These are phyloP conservation scores for Evernia prunastri DNA, from an alignment of 495 filamentous ascomycete species.

Conservation along the genomic window DNA sequence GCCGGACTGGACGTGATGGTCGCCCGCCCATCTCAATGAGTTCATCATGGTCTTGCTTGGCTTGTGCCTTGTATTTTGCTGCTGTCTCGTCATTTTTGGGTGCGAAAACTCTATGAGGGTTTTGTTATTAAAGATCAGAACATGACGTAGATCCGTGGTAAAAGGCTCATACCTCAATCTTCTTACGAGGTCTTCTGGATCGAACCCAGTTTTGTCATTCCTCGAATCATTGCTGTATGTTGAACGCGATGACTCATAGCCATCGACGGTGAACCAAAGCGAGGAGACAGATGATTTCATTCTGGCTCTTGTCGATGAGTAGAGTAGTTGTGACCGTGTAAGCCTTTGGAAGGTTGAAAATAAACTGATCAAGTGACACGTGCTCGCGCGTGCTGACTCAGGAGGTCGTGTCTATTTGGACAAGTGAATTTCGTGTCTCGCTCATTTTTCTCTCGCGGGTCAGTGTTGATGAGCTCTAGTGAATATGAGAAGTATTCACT, in stretches of 20 bases:
- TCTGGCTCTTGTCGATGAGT: neutral
- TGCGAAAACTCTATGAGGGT: neutral
- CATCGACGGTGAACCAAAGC: too few species aligned
- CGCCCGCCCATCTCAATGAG: neutral
- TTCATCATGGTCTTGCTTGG: neutral
- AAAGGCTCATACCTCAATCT: neutral
- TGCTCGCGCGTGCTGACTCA: too few species aligned
- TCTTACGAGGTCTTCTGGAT: neutral
- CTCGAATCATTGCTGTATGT: neutral
- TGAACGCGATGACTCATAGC: neutral
- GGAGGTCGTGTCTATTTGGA: too few species aligned
- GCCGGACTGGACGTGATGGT: neutral
- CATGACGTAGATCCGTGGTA: neutral
- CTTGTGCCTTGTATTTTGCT: neutral
- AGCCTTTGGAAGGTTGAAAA: too few species aligned
- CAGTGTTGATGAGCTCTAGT: too few species aligned
- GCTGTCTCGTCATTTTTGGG: neutral
- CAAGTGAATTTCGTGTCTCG: too few species aligned
- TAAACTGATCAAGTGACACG: too few species aligned
- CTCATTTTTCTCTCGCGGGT: too few species aligned
- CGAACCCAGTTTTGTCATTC: neutral
- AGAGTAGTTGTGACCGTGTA: neutral
- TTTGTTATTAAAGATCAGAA: neutral
- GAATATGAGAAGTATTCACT: too few species aligned
- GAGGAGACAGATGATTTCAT: neutral